phyloP scores from a whole-genome alignment of 2,329 filamentous ascomycete genomes.

The Malbranchea zuffiana region DNA sequence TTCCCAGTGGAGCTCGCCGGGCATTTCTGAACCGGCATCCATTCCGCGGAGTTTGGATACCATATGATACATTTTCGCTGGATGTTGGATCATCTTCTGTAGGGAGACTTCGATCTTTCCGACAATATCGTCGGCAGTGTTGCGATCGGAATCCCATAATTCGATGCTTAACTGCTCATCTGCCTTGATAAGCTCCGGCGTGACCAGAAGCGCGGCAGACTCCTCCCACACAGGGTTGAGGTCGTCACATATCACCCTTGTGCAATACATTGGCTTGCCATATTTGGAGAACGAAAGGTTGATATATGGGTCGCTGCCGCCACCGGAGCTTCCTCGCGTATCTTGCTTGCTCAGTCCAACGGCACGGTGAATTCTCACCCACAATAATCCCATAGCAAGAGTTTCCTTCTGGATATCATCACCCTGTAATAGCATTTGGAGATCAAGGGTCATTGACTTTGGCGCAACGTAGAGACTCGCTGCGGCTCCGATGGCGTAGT shows the following conservation, averaged over 20 bases:
- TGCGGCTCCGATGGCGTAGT: conserved; percentile 81
- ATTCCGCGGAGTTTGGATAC: conserved; percentile 72
- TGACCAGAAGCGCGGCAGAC: conserved; percentile 73
- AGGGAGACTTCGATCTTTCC: conserved; percentile 90
- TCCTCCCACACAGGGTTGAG: conserved; percentile 91
- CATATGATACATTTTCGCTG: conserved; percentile 84
- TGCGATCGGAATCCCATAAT: conserved; percentile 90
- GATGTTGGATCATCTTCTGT: conserved; percentile 88
- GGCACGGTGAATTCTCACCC: conserved; percentile 83
- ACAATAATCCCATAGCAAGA: conserved; percentile 75
- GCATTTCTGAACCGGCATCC: conserved; percentile 77
- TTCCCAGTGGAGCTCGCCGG: conserved; percentile 89
- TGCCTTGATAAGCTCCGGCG: conserved; percentile 78
- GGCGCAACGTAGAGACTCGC: conserved; percentile 87
- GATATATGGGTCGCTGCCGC: conserved; percentile 91
- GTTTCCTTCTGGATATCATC: conserved; percentile 85
- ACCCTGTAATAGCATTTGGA: conserved; percentile 80
- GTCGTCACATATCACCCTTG: conserved; percentile 87
- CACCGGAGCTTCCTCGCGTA: conserved; percentile 64
- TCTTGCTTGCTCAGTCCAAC: conserved; percentile 87
- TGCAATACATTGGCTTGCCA: conserved; percentile 95
- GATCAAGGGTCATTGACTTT: conserved; percentile 84
- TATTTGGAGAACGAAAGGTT: conserved; percentile 94
- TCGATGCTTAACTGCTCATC: conserved; percentile 89
- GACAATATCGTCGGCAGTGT: conserved; percentile 85